Evolutionary conservation across 345 rosid species (phyloP).

Genomic region (Rubroshorea leprosula): DNA sequence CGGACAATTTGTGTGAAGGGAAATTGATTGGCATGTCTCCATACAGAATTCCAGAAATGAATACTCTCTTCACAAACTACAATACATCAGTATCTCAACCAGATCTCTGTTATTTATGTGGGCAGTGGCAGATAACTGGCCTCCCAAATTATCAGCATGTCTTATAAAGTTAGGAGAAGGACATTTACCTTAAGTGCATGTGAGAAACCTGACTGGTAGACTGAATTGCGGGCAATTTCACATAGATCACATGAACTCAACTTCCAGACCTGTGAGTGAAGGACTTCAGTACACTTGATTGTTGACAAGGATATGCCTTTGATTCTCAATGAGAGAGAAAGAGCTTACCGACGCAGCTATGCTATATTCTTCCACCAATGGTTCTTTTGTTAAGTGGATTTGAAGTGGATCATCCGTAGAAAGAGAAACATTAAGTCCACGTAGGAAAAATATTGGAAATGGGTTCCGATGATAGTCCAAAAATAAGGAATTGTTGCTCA

Average conservation of each 20-base stretch:
- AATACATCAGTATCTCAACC: too few species aligned
- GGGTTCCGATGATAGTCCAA: conserved; percentile 96
- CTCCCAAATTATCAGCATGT: conserved; percentile 12
- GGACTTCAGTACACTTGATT: conserved; percentile 5
- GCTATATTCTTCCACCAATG: conserved; percentile 95
- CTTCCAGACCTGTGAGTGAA: conserved; percentile 74
- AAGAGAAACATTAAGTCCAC: conserved; percentile 95
- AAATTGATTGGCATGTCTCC: too few species aligned
- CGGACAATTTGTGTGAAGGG: too few species aligned
- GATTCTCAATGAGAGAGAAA: background rate
- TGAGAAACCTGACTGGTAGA: conserved; percentile 96
- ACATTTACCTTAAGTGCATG: conserved; percentile 83
- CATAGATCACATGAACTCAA: conserved; percentile 95
- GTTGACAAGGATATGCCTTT: background rate
- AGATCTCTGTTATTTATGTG: too few species aligned
- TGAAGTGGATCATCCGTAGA: conserved; percentile 99
- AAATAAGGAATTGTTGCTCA: conserved; percentile 97
- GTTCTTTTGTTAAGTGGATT: conserved; percentile 95
- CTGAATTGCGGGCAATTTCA: conserved; percentile 99
- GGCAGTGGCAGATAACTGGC: background rate
- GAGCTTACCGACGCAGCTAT: conserved; percentile 92
- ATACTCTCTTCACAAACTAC: too few species aligned
- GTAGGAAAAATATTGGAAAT: conserved; percentile 79
- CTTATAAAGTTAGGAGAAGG: background rate
- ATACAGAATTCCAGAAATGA: too few species aligned